phyloP scores from a whole-genome alignment of 139 green algal species.

The Bryopsis sp. region DNA sequence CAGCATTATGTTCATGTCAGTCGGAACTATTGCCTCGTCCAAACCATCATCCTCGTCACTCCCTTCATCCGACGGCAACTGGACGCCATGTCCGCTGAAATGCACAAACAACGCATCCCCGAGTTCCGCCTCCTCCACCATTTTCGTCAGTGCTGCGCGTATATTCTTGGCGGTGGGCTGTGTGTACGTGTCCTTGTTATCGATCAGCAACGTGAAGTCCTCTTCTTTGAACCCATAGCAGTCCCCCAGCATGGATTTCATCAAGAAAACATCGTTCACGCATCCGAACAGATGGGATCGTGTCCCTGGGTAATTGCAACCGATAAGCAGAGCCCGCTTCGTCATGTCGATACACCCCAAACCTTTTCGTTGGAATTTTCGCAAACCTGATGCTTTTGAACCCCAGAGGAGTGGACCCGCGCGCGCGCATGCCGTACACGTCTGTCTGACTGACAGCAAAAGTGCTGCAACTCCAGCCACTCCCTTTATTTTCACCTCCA shows the following conservation, averaged over 20 bases:
- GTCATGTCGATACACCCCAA: conserved; percentile 26
- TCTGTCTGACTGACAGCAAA: too few species aligned
- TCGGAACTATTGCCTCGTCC: conserved; percentile 53
- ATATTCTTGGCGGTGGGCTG: conserved; percentile 63
- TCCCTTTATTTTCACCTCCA: too few species aligned
- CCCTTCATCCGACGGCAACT: conserved; percentile 29
- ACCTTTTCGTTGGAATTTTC: too few species aligned
- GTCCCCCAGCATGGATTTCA: conserved; percentile 38
- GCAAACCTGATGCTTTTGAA: too few species aligned
- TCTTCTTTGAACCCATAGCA: conserved; percentile 42
- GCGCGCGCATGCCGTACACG: too few species aligned
- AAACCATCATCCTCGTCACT: conserved; percentile 35
- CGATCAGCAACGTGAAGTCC: conserved; percentile 47
- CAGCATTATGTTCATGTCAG: conserved; percentile 35
- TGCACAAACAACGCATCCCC: conserved; percentile 62
- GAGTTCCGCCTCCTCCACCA: conserved; percentile 33
- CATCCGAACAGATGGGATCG: conserved; percentile 51
- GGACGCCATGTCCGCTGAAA: conserved; percentile 60
- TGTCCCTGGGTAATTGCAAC: conserved; percentile 57
- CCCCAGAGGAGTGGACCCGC: too few species aligned
- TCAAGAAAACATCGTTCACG: conserved; percentile 56
- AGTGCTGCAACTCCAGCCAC: too few species aligned
- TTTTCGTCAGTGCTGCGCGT: conserved; percentile 40
- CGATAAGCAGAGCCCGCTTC: conserved; percentile 41
- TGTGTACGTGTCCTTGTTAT: conserved; percentile 34